A percentile compares a stretch with the other conserved stretches of the same genome.
phyloP scores from a whole-genome alignment of 2,329 filamentous ascomycete genomes.

The Aspergillus spinulosporus region DNA sequence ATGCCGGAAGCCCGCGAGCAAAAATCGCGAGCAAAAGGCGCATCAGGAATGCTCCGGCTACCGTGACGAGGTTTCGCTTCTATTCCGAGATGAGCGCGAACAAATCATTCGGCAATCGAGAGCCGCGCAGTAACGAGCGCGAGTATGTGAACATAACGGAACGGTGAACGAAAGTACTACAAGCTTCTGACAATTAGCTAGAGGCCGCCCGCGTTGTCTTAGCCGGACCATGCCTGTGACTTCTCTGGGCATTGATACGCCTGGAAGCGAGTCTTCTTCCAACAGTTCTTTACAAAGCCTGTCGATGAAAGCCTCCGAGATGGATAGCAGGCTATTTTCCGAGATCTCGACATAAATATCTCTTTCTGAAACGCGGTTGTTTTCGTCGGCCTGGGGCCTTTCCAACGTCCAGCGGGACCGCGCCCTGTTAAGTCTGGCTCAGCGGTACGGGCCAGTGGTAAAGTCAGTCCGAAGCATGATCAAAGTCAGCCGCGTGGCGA shows the following conservation, averaged over 20 bases:
- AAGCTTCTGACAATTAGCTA: background rate
- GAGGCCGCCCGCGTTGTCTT: background rate
- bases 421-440: constrained; percentile 17
- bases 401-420: constrained; percentile 25
- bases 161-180: background rate
- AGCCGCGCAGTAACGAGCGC: constrained; percentile 19
- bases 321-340: too few relatives aligned
- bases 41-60: constrained; percentile 34
- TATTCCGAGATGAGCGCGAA: too few relatives aligned
- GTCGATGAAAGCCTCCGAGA: too few relatives aligned
- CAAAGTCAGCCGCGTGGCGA: background rate
- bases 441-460: constrained; percentile 25
- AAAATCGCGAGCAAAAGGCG: constrained; percentile 25
- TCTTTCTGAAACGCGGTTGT: constrained; percentile 24
- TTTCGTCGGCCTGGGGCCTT: constrained; percentile 25
- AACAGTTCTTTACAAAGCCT: too few relatives aligned
- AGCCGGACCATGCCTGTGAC: background rate
- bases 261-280: constrained; percentile 24
- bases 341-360: too few relatives aligned
- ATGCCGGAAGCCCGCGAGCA: constrained; percentile 25
- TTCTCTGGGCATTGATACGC: constrained; percentile 19
- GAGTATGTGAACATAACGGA: constrained; percentile 3
- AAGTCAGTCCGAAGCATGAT: constrained; percentile 14
- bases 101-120: too few relatives aligned
- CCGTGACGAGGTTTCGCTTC: constrained; percentile 24